Evolutionary conservation across 225 moss, liverwort and hornwort genomes (phyloP).

Genomic region (Sphagnum contortum): DNA sequence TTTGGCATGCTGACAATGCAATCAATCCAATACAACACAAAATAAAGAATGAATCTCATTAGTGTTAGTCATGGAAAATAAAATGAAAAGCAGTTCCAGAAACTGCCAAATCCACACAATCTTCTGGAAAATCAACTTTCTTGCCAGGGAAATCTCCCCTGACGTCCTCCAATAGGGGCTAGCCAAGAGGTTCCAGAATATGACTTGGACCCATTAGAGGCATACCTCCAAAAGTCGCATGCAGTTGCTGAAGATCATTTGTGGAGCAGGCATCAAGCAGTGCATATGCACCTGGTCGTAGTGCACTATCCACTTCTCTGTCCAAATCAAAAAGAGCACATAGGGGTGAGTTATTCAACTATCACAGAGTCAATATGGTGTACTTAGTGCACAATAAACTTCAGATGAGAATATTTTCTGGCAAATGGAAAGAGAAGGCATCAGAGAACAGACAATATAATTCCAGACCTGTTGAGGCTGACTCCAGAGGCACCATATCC

Average conservation of each 20-base stretch:
- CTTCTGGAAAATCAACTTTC: no score
- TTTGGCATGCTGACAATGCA: neutral
- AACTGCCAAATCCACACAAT: no score
- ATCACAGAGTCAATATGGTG: no score
- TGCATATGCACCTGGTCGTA: conserved; percentile 76
- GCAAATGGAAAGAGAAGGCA: no score
- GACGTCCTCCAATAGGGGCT: no score
- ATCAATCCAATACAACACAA: neutral
- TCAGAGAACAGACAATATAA: neutral
- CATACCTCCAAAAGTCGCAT: conserved; percentile 82
- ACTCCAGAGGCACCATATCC: conserved; percentile 51
- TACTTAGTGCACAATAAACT: no score
- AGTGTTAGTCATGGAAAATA: no score
- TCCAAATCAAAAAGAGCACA: neutral
- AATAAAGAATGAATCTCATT: neutral
- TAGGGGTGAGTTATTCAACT: no score
- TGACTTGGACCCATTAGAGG: neutral
- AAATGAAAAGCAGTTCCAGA: no score
- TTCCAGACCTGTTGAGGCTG: conserved; percentile 54
- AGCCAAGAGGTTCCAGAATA: no score
- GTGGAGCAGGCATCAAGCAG: conserved; percentile 85
- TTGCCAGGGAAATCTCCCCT: no score
- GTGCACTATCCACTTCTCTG: conserved; percentile 88
- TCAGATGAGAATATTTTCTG: no score
- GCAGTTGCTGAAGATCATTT: conserved; percentile 86